Evolutionary conservation across 371 early-diverging fungal species (phyloP).

Genomic region (Mycotypha africana): DNA sequence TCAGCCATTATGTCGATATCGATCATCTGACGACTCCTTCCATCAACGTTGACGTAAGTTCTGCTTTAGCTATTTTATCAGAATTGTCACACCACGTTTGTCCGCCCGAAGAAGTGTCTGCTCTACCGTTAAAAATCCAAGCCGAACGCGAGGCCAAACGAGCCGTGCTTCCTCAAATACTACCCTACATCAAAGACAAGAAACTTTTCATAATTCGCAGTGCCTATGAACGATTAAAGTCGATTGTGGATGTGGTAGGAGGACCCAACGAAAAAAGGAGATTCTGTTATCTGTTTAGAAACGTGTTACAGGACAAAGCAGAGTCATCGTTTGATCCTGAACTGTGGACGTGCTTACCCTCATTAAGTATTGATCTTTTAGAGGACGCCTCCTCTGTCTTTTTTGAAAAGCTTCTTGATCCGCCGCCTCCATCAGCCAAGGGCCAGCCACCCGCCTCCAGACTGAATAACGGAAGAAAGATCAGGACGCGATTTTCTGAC

Average conservation of each 20-base stretch:
- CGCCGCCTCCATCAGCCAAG: too few species aligned
- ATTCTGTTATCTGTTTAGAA: slow-evolving; percentile 34
- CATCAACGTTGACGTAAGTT: slow-evolving; percentile 54
- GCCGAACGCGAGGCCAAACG: slow-evolving; percentile 32
- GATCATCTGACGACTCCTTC: slow-evolving; percentile 18
- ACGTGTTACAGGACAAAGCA: slow-evolving; percentile 5
- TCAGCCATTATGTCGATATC: slow-evolving; percentile 4
- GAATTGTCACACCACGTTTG: slow-evolving; percentile 42
- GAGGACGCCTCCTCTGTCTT: slow-evolving; percentile 37
- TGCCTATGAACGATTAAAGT: slow-evolving; percentile 43
- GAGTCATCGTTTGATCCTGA: slow-evolving; percentile 11
- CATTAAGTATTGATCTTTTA: slow-evolving; percentile 27
- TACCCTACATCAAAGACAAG: slow-evolving; percentile 25
- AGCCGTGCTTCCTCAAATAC: slow-evolving; percentile 37
- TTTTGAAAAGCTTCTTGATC: slow-evolving; percentile 32
- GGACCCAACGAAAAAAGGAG: slow-evolving; percentile 43
- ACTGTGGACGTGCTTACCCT: slow-evolving; percentile 26
- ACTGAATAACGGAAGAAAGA: slow-evolving; percentile 42
- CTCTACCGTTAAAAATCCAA: slow-evolving; percentile 47
- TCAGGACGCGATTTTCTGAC: slow-evolving; percentile 34
- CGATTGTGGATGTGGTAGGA: slow-evolving; percentile 43
- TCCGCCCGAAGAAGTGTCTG: slow-evolving; percentile 28
- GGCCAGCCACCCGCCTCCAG: slow-evolving; percentile 7
- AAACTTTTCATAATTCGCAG: slow-evolving; percentile 37
- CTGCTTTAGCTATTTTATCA: slow-evolving; percentile 45